Evolutionary conservation across 2,329 filamentous ascomycete species (phyloP).

Genomic region (Coniochaeta prunicola): DNA sequence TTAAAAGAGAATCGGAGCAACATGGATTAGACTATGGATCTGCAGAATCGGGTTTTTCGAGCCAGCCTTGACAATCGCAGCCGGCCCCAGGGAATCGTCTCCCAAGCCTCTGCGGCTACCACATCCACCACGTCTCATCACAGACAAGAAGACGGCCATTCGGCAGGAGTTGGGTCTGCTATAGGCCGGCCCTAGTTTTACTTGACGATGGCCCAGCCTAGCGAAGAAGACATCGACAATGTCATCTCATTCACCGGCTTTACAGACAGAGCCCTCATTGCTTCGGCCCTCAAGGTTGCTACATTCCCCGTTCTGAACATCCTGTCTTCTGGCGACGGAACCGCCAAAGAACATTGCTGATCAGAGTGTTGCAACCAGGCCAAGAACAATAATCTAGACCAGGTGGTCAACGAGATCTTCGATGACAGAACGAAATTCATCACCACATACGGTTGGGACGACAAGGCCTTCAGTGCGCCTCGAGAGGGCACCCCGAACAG

Average conservation of each 20-base stretch:
- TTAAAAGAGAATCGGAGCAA: too few species aligned
- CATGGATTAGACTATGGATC: too few species aligned
- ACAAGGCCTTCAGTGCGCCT: neutral
- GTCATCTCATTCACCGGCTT: neutral
- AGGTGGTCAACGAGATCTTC: slow-evolving; percentile 1
- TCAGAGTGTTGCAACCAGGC: neutral
- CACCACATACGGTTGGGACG: neutral
- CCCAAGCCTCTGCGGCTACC: neutral
- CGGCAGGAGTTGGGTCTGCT: neutral
- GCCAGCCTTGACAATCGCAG: too few species aligned
- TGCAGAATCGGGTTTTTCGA: too few species aligned
- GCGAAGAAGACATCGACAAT: neutral
- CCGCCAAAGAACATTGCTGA: neutral
- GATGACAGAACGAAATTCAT: neutral
- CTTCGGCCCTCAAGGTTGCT: neutral
- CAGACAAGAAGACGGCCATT: neutral
- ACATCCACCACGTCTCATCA: neutral
- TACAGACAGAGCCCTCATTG: neutral
- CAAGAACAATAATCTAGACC: neutral
- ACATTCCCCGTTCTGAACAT: neutral
- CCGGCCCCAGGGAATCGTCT: too few species aligned
- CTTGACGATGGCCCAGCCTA: neutral
- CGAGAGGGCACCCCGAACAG: neutral
- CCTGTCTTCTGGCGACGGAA: neutral
- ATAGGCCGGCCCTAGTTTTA: neutral